A percentile compares a stretch with the other conserved stretches of the same genome.
Evolutionary conservation across 129 eudicot species (phyloP).

Genomic region (Solidago caesia): DNA sequence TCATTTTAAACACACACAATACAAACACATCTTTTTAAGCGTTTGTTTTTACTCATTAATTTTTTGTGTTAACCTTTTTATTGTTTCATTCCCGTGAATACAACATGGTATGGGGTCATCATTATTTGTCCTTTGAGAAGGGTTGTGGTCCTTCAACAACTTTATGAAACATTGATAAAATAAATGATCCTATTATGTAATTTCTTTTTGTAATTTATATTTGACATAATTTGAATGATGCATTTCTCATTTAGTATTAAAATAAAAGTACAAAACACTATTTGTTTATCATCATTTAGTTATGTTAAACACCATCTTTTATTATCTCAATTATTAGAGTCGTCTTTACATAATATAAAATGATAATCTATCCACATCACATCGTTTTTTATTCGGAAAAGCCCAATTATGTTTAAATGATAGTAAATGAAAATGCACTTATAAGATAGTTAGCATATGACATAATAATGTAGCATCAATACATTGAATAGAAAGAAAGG

Average conservation of each 20-base stretch:
- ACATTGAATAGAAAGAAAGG: no score
- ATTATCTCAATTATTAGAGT: not conserved
- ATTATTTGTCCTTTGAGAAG: slow-evolving; percentile 21
- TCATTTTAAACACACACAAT: not conserved
- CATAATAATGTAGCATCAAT: no score
- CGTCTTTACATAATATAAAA: no score
- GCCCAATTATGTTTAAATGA: no score
- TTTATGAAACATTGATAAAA: not conserved
- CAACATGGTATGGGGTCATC: slow-evolving; percentile 24
- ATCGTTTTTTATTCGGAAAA: no score
- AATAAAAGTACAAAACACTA: not conserved
- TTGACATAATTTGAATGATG: not conserved
- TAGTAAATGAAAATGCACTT: no score
- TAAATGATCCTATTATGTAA: not conserved
- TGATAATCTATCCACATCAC: no score
- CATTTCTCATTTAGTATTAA: no score
- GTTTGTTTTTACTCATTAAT: slow-evolving; percentile 15
- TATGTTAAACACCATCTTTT: not conserved
- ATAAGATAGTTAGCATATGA: no score
- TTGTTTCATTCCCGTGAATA: slow-evolving; percentile 21
- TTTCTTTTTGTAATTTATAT: not conserved
- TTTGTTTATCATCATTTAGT: not conserved
- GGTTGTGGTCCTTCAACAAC: slow-evolving; percentile 30
- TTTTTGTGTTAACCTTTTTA: slow-evolving; percentile 25
- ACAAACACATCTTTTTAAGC: not conserved